Conservation (phyloP, 805 yeast species). For the Diddensiella santjacobensis region DNA sequence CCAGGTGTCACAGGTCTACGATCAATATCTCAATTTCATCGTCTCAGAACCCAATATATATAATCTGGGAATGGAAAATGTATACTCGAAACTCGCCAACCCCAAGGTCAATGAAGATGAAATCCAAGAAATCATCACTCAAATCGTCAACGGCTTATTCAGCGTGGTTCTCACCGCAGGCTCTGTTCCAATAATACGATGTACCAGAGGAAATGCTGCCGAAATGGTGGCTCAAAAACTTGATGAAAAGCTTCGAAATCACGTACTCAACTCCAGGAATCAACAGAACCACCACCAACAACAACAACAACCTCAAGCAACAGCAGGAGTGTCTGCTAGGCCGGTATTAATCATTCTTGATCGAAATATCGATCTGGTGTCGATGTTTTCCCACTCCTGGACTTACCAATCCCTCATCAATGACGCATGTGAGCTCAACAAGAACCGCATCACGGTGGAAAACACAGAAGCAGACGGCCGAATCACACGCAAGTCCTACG, state of each 20-base stretch:
- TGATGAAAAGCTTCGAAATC: slow-evolving; percentile 80
- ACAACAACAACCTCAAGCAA: slow-evolving; percentile 10
- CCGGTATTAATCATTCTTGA: slow-evolving; percentile 80
- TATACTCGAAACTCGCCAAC: slow-evolving; percentile 65
- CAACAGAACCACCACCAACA: slow-evolving; percentile 8
- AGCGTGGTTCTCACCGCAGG: slow-evolving; percentile 74
- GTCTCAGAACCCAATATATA: slow-evolving; percentile 92
- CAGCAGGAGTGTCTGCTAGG: slow-evolving; percentile 44
- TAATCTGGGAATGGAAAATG: slow-evolving; percentile 62
- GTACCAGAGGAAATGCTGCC: slow-evolving; percentile 92
- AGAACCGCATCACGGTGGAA: slow-evolving; percentile 55
- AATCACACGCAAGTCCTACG: slow-evolving; percentile 57
- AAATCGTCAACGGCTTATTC: slow-evolving; percentile 75
- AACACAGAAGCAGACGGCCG: slow-evolving; percentile 30
- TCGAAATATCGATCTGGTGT: slow-evolving; percentile 82
- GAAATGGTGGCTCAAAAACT: slow-evolving; percentile 86
- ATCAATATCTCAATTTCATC: slow-evolving; percentile 86
- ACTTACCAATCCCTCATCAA: slow-evolving; percentile 94
- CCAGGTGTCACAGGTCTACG: slow-evolving; percentile 82
- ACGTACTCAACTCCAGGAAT: slow-evolving; percentile 59
- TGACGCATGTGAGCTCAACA: slow-evolving; percentile 77
- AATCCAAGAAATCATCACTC: slow-evolving; percentile 63
- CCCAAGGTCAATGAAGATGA: slow-evolving; percentile 71
- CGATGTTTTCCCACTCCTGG: slow-evolving; percentile 97
- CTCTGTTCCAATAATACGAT: slow-evolving; percentile 82